Evolutionary conservation across 2,329 filamentous ascomycete species (phyloP), one percentile per base, ranked within the genome.

Genomic region (Hymenoscyphus fraxineus): DNA sequence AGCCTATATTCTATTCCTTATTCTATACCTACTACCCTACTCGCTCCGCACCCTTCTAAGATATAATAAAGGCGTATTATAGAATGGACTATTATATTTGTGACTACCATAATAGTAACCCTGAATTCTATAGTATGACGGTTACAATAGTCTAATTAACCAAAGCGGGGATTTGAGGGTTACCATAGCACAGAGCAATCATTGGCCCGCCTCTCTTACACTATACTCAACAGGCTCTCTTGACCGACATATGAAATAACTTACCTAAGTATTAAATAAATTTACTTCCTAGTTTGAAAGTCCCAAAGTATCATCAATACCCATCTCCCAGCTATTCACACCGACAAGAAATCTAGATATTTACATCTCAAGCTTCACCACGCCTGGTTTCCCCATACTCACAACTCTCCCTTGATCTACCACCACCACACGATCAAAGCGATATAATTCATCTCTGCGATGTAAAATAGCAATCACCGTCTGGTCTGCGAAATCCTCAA

Each of bases 391-490:
- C n/a, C 51, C 51, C 2, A 55, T 2, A 13, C 51, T 55, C 7
- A 55, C 51, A 55, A 55, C 15, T 2, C 51, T 55, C 51, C 31
- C 56, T 32, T 32, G 56, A 32, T 58, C 32, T 35, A 58, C 22
- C 27, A 58, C 10, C 22, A 58, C 56, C 19, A 58, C 31, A 32
- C 56, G 56, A 58, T 58, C 56, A 58, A 58, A 58, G 16, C 56
- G 56, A 32, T 58, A 10, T 19, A 58, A 19, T 19, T 58, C 22
- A n/a, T 38, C 27, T 58, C 22, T 35, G 27, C 56, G 56, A 38
- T 58, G 56, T 6, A 58, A n/a, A 32, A 58, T 38, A n/a, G 56
- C 56, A 58, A 58, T 58, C 32, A 58, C 56, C 32, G 56, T 58
- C 56, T 58, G 56, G 16, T 31, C 27, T 38, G 7, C 32, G 56